These are phyloP conservation scores for Polygonum aviculare DNA, from an alignment of 148 eudicot species.

Conservation along the genomic window DNA sequence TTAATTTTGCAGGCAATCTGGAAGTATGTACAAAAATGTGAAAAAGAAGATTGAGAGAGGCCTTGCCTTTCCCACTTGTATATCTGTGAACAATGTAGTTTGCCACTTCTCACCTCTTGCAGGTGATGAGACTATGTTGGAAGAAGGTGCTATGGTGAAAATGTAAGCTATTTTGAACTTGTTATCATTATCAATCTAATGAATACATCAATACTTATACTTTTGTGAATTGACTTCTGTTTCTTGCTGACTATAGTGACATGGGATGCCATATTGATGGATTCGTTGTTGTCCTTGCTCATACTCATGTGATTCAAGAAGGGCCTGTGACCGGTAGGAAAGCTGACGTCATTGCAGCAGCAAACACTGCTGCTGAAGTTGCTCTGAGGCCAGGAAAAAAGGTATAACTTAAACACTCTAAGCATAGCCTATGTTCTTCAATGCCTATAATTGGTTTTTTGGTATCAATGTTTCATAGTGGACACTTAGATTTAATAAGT, in stretches of 20 bases:
- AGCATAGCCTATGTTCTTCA: not conserved
- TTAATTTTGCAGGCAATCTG: slow-evolving; percentile 44
- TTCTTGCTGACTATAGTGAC: slow-evolving; percentile 39
- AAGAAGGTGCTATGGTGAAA: slow-evolving; percentile 71
- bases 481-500: not conserved
- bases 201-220: not conserved
- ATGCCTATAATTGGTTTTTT: no score
- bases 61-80: slow-evolving; percentile 83
- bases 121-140: slow-evolving; percentile 65
- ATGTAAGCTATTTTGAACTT: slow-evolving; percentile 39
- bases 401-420: slow-evolving; percentile 24
- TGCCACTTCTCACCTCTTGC: slow-evolving; percentile 80
- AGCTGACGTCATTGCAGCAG: slow-evolving; percentile 85
- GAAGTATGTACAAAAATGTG: slow-evolving; percentile 69
- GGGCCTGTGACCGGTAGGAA: slow-evolving; percentile 70
- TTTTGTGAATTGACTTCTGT: not conserved
- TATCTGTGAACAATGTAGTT: slow-evolving; percentile 73
- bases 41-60: slow-evolving; percentile 95
- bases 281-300: slow-evolving; percentile 75
- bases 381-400: slow-evolving; percentile 86
- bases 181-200: not conserved
- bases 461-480: not conserved
- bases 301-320: slow-evolving; percentile 68
- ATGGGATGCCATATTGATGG: slow-evolving; percentile 95
- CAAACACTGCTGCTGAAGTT: slow-evolving; percentile 88